Conservation (phyloP, 1,284 basidiomycete genomes). For the Pseudozyma flocculosa region DNA sequence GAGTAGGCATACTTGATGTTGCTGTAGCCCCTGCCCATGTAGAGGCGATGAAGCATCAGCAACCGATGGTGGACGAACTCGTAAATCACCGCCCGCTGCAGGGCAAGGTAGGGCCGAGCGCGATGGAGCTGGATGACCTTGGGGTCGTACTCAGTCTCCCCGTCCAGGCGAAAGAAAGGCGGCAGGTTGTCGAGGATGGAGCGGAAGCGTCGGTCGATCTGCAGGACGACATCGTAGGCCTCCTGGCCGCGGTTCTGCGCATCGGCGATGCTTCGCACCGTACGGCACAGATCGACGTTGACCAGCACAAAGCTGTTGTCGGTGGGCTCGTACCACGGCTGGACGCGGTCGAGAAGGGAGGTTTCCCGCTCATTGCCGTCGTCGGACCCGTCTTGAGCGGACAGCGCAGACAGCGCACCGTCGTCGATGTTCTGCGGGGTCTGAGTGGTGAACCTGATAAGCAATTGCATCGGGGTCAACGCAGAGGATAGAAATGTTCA, state of each 20-base stretch:
- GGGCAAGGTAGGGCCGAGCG: constrained; percentile 40
- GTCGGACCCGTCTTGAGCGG: too few relatives aligned
- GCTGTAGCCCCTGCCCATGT: constrained; percentile 43
- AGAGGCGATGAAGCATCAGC: constrained; percentile 44
- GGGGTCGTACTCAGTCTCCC: constrained; percentile 41
- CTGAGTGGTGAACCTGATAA: constrained; percentile 30
- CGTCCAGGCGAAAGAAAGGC: constrained; percentile 39
- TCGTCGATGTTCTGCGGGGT: constrained; percentile 47
- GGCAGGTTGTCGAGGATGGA: constrained; percentile 32
- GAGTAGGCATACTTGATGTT: constrained; percentile 45
- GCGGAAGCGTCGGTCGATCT: constrained; percentile 38
- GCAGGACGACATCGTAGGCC: constrained; percentile 36
- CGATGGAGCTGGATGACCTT: constrained; percentile 37
- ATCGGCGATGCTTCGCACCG: constrained; percentile 32
- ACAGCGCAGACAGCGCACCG: constrained; percentile 13
- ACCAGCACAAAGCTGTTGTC: constrained; percentile 41
- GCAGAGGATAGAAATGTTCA: too few relatives aligned
- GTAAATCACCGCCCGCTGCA: constrained; percentile 43
- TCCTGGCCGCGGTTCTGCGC: constrained; percentile 22
- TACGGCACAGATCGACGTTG: constrained; percentile 36
- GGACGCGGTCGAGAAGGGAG: constrained; percentile 18
- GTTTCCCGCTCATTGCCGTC: too few relatives aligned
- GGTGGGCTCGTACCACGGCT: constrained; percentile 17
- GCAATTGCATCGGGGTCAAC: too few relatives aligned
- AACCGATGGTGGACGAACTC: constrained; percentile 44